Percentiles rank a stretch among this genome's conserved stretches.
Evolutionary conservation across 1,284 basidiomycete genomes (phyloP).

Genomic region (Cystobasidium pallidum): DNA sequence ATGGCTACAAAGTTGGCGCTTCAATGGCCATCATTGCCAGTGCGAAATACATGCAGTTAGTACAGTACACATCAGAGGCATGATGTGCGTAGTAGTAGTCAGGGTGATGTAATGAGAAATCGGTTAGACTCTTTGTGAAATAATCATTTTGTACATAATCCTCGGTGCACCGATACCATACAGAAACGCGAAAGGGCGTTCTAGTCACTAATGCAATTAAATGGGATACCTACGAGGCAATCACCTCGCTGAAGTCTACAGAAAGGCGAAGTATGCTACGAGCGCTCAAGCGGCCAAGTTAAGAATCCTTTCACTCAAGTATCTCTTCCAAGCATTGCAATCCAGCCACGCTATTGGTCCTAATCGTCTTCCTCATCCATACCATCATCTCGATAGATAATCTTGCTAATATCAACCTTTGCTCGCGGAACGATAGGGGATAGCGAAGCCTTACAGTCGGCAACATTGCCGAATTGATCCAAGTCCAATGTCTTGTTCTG

Average conservation of each 20-base stretch:
- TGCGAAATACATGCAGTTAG: slow-evolving; percentile 34
- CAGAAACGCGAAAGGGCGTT: too few species aligned
- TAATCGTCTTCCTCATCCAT: slow-evolving; percentile 15
- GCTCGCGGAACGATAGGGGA: slow-evolving; percentile 32
- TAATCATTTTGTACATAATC: too few species aligned
- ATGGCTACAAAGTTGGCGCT: slow-evolving; percentile 36
- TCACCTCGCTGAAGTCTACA: background rate
- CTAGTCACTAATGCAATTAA: too few species aligned
- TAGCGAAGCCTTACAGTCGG: slow-evolving; percentile 36
- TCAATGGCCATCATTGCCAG: slow-evolving; percentile 35
- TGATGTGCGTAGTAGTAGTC: background rate
- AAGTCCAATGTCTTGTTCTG: slow-evolving; percentile 36
- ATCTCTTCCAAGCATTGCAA: background rate
- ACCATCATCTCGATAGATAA: slow-evolving; percentile 51
- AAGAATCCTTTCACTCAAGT: background rate
- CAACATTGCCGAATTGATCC: slow-evolving; percentile 50
- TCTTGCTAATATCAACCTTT: slow-evolving; percentile 46
- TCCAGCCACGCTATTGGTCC: background rate
- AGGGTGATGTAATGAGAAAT: background rate
- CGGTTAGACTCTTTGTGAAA: too few species aligned
- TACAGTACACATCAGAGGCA: background rate
- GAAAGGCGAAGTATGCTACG: background rate
- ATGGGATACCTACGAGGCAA: too few species aligned
- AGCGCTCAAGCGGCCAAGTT: background rate
- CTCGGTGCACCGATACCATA: too few species aligned